These are phyloP conservation scores for Diophrys sp. DNA, from an alignment of 73 alveolate genomes.

Conservation along the genomic window DNA sequence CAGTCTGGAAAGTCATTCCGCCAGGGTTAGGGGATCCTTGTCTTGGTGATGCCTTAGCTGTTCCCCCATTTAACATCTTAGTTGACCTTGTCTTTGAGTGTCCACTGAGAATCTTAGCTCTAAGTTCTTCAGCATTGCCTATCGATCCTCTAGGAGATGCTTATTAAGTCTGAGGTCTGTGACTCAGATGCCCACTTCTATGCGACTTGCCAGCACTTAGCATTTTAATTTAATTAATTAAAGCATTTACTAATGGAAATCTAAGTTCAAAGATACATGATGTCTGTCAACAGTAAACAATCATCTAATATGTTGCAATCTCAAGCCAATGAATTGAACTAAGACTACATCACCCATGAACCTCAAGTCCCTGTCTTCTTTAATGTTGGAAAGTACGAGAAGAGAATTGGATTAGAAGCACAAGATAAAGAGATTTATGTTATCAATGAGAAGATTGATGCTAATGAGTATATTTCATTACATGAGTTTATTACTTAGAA, in stretches of 20 bases:
- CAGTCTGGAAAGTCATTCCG: not conserved
- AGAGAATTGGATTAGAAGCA: slow-evolving; percentile 49
- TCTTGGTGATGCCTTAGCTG: too few relatives aligned
- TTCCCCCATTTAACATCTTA: too few relatives aligned
- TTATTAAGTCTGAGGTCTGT: too few relatives aligned
- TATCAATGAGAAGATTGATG: slow-evolving; percentile 41
- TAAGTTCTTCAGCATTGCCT: not conserved
- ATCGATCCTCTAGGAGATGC: not conserved
- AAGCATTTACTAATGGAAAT: too few relatives aligned
- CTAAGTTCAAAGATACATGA: too few relatives aligned
- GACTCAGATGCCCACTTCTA: too few relatives aligned
- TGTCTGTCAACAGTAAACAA: too few relatives aligned
- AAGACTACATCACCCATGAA: slow-evolving; percentile 9
- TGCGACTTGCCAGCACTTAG: too few relatives aligned
- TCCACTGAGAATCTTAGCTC: not conserved
- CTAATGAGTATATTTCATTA: slow-evolving; percentile 26
- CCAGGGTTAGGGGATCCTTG: not conserved
- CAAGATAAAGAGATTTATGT: slow-evolving; percentile 52
- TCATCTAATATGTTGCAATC: too few relatives aligned
- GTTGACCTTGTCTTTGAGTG: not conserved
- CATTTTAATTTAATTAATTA: too few relatives aligned
- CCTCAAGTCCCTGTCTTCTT: too few relatives aligned
- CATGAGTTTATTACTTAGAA: slow-evolving; percentile 69
- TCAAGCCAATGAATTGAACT: slow-evolving; percentile 12
- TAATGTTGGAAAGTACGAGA: slow-evolving; percentile 36